Conservation (phyloP, 345 rosid species). For the Eutrema japonicum region DNA sequence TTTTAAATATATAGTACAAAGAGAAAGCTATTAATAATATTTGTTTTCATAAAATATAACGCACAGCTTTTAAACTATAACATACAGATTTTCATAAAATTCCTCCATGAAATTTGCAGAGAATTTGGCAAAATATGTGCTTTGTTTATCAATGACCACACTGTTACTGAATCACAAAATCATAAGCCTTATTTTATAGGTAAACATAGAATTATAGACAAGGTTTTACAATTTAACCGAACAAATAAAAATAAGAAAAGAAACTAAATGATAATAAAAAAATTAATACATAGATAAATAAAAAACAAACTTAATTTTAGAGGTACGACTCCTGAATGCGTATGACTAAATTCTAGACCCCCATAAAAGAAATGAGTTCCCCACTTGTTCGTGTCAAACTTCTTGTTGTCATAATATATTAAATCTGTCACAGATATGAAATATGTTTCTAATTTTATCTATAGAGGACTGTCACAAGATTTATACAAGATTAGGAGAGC, state of each 20-base stretch:
- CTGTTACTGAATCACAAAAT: background rate
- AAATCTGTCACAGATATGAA: no score
- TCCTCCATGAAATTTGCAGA: background rate
- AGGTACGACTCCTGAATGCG: background rate
- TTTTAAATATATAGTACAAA: no score
- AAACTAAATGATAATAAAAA: background rate
- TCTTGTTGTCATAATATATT: background rate
- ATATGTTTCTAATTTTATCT: no score
- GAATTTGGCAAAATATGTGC: background rate
- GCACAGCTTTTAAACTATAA: no score
- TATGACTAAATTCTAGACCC: background rate
- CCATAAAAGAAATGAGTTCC: conserved; percentile 4
- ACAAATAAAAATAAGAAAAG: background rate
- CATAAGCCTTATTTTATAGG: background rate
- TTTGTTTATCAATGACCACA: background rate
- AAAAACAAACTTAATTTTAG: background rate
- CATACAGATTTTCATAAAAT: background rate
- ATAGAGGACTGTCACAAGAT: no score
- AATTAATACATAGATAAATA: background rate
- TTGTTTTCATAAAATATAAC: no score
- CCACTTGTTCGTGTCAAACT: background rate
- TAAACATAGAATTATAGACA: background rate
- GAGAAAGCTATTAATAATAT: no score
- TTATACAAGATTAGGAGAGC: no score
- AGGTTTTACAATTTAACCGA: background rate